Percentiles rank a stretch among this genome's conserved stretches.
These are phyloP conservation scores for Pichia sp. DNA, from an alignment of 1,139 yeast genomes.

Conservation along the genomic window DNA sequence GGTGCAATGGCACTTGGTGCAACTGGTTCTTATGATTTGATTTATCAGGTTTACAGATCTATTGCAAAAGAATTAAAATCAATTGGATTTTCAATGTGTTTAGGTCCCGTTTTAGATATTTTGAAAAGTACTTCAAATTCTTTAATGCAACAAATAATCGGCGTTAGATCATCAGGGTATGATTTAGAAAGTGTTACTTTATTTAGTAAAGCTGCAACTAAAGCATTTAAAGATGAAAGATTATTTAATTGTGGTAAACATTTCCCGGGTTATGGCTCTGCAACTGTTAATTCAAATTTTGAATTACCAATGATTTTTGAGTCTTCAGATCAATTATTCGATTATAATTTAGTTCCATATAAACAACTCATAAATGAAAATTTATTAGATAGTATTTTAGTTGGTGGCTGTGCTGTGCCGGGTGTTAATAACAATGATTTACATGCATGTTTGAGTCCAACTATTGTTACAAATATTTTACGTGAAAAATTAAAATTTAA, in stretches of 20 bases:
- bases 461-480: slow-evolving; percentile 45
- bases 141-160: slow-evolving; percentile 40
- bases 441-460: slow-evolving; percentile 59
- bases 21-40: slow-evolving; percentile 46
- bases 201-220: slow-evolving; percentile 51
- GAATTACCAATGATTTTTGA: slow-evolving; percentile 61
- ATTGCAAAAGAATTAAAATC: slow-evolving; percentile 48
- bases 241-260: slow-evolving; percentile 57
- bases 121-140: slow-evolving; percentile 51
- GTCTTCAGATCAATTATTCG: slow-evolving; percentile 47
- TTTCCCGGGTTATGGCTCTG: slow-evolving; percentile 66
- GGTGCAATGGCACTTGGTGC: slow-evolving; percentile 67
- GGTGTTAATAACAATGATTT: slow-evolving; percentile 56
- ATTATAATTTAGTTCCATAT: slow-evolving; percentile 50
- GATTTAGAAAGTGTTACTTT: slow-evolving; percentile 54
- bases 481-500: slow-evolving; percentile 49
- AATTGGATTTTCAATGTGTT: slow-evolving; percentile 51
- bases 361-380: slow-evolving; percentile 42
- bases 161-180: slow-evolving; percentile 60
- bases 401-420: slow-evolving; percentile 69
- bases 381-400: slow-evolving; percentile 50
- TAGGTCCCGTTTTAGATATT: slow-evolving; percentile 64
- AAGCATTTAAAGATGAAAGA: slow-evolving; percentile 53
- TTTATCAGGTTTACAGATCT: slow-evolving; percentile 51
- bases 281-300: slow-evolving; percentile 51